phyloP scores from a whole-genome alignment of 176 grass and related monocot genomes.

The Urochloa ruziziensis region DNA sequence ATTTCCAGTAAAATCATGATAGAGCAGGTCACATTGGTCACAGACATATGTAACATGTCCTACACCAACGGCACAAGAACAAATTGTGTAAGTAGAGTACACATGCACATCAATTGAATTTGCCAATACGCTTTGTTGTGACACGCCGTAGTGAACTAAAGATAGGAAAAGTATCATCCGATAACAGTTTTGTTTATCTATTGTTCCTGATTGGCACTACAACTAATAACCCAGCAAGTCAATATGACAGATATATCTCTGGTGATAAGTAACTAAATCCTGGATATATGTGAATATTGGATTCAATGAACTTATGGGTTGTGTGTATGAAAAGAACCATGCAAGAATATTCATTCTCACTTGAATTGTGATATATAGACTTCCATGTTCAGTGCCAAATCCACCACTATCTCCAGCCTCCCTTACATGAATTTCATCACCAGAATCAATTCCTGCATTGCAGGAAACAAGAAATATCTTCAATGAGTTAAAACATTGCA shows the following conservation, averaged over 20 bases:
- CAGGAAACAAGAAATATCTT: constrained; percentile 25
- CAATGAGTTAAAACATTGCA: neutral
- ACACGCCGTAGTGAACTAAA: neutral
- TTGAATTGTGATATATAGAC: constrained; percentile 78
- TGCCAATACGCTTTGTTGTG: neutral
- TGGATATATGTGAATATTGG: neutral
- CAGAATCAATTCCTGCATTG: constrained; percentile 79
- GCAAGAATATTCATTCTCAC: constrained; percentile 40
- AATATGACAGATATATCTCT: neutral
- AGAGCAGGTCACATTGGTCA: neutral
- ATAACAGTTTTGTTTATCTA: neutral
- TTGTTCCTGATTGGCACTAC: neutral
- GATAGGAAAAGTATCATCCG: neutral
- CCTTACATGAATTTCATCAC: constrained; percentile 75
- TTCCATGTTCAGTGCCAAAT: constrained; percentile 61
- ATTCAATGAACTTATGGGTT: constrained; percentile 21
- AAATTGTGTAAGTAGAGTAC: neutral
- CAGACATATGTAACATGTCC: neutral
- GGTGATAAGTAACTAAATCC: neutral
- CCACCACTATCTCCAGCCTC: constrained; percentile 81
- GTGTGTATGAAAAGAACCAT: neutral
- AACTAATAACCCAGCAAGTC: neutral
- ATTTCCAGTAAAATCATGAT: neutral
- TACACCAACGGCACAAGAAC: constrained; percentile 3
- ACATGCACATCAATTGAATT: neutral